Percentiles rank a stretch among this genome's conserved stretches.
These are phyloP conservation scores for Tolypocladium sp. DNA, from an alignment of 2,329 filamentous ascomycete genomes.

Conservation along the genomic window DNA sequence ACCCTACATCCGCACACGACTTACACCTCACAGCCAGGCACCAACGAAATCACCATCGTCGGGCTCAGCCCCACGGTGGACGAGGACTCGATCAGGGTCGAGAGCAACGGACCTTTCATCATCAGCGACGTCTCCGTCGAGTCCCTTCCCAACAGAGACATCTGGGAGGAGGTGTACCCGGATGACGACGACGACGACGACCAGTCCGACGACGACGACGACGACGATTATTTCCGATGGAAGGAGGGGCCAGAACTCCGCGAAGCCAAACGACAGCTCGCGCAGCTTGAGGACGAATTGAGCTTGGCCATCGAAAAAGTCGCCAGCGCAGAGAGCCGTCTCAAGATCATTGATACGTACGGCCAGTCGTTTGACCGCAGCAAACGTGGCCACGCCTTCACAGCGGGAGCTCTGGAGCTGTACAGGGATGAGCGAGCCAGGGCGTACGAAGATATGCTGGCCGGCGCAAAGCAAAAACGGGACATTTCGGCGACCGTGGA, in stretches of 20 bases:
- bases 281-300: constrained; percentile 13
- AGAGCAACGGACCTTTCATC: constrained; percentile 43
- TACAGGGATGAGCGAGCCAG: constrained; percentile 34
- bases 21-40: constrained; percentile 31
- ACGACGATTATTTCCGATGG: constrained; percentile 8
- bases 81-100: constrained; percentile 51
- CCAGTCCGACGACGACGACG: constrained; percentile 18
- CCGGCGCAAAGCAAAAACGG: neutral
- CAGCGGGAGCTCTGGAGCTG: constrained; percentile 26
- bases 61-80: constrained; percentile 48
- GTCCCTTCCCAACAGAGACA: constrained; percentile 40
- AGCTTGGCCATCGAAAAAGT: constrained; percentile 11
- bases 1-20: neutral
- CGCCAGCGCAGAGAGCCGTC: constrained; percentile 20
- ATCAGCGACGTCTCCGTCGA: constrained; percentile 53
- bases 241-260: constrained; percentile 9
- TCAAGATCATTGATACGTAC: constrained; percentile 31
- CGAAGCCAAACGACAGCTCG: constrained; percentile 16
- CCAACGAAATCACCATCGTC: constrained; percentile 48
- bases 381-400: constrained; percentile 19
- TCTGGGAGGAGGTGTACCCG: constrained; percentile 42
- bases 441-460: constrained; percentile 30
- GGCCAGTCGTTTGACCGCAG: constrained; percentile 23
- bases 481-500: neutral
- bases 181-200: constrained; percentile 11